A percentile compares a stretch with the other conserved stretches of the same genome.
phyloP scores from a whole-genome alignment of 2,329 filamentous ascomycete genomes.

The Fusarium setosum region DNA sequence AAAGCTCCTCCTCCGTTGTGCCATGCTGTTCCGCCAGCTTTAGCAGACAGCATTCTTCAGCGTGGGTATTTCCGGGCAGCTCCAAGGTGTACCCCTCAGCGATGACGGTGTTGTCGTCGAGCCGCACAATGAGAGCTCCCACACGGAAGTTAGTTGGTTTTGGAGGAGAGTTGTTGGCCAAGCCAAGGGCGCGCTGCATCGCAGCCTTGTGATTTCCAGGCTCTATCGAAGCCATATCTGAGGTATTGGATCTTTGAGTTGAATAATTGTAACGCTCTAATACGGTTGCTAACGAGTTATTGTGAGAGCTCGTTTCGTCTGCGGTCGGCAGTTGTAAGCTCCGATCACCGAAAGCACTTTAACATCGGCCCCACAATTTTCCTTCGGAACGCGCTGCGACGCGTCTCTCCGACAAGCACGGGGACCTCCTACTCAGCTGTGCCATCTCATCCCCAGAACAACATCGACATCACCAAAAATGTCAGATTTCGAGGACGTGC shows the following conservation, averaged over 20 bases:
- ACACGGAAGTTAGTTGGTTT: constrained; percentile 94
- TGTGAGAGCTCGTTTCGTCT: not conserved
- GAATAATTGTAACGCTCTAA: not conserved
- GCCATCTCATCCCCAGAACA: constrained; percentile 17
- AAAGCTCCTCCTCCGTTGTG: constrained; percentile 66
- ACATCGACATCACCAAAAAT: constrained; percentile 47
- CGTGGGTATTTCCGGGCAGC: constrained; percentile 92
- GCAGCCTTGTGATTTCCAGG: constrained; percentile 58
- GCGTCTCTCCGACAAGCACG: constrained; percentile 27
- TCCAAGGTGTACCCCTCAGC: constrained; percentile 92
- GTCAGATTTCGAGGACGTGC: constrained; percentile 63
- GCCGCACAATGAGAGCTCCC: constrained; percentile 84
- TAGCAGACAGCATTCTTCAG: constrained; percentile 89
- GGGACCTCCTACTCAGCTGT: not conserved
- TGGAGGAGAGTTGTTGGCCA: constrained; percentile 83
- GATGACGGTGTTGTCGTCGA: constrained; percentile 68
- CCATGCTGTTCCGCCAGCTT: constrained; percentile 70
- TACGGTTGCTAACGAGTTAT: not conserved
- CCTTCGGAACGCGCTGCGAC: constrained; percentile 31
- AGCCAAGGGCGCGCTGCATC: constrained; percentile 79
- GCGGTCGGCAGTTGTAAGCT: constrained; percentile 26
- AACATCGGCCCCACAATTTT: constrained; percentile 32
- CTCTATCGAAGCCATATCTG: constrained; percentile 37
- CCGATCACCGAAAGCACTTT: constrained; percentile 41
- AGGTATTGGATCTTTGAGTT: not conserved